These are phyloP conservation scores for Naganishia antarctica DNA, from an alignment of 768 basidiomycete species.

Conservation along the genomic window DNA sequence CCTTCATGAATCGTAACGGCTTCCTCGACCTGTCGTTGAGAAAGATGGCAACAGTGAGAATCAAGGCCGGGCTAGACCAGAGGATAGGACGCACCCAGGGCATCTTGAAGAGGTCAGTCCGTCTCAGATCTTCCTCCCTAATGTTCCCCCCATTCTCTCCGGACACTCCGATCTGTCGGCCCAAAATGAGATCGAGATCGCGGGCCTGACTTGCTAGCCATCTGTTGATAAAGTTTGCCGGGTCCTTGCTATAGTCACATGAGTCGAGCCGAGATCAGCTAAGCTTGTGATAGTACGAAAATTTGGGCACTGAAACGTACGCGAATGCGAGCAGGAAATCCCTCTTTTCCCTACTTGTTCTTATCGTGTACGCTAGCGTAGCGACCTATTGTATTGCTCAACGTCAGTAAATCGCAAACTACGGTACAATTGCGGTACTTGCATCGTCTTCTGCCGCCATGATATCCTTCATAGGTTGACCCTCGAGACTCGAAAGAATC, in stretches of 20 bases:
- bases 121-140: conserved; percentile 77
- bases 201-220: conserved; percentile 90
- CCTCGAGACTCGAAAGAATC: conserved; percentile 63
- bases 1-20: conserved; percentile 83
- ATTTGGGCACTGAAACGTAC: too few relatives aligned
- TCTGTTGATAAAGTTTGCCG: conserved; percentile 74
- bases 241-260: conserved; percentile 53
- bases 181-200: conserved; percentile 82
- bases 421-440: conserved; percentile 27
- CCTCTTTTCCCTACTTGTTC: conserved; percentile 78
- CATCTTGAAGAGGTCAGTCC: conserved; percentile 84
- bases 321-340: conserved; percentile 81
- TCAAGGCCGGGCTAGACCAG: background rate
- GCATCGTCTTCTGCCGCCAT: conserved; percentile 84
- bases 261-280: background rate
- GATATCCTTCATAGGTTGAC: conserved; percentile 63
- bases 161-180: conserved; percentile 65
- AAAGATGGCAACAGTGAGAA: background rate
- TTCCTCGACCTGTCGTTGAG: conserved; percentile 50
- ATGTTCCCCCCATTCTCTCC: conserved; percentile 52
- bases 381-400: conserved; percentile 58
- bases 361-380: conserved; percentile 73
- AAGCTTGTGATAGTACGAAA: conserved; percentile 9
- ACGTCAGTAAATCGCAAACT: background rate
- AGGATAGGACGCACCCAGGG: conserved; percentile 64